phyloP scores from a whole-genome alignment of 116 monocot genomes.

The Thalassia testudinum region DNA sequence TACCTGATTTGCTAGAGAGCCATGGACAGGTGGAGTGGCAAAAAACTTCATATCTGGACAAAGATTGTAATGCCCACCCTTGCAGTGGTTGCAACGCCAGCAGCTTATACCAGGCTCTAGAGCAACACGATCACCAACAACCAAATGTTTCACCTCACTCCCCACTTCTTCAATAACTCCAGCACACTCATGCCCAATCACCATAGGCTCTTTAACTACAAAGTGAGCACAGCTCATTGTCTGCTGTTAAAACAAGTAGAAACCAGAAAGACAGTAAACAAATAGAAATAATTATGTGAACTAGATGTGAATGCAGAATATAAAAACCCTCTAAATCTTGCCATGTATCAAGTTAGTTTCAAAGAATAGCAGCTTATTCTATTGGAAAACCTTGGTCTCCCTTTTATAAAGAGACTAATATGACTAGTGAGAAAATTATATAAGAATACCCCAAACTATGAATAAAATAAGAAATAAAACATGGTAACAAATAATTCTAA shows the following conservation, averaged over 20 bases:
- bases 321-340: too few species aligned
- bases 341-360: too few species aligned
- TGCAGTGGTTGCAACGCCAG: conserved; percentile 68
- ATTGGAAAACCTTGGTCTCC: too few species aligned
- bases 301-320: too few species aligned
- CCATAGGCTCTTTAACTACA: conserved; percentile 92
- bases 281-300: background rate
- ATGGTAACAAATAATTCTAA: too few species aligned
- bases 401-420: too few species aligned
- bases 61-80: conserved; percentile 85
- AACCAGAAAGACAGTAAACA: background rate
- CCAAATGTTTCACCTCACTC: conserved; percentile 49
- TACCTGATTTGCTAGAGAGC: conserved; percentile 88
- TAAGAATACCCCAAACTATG: too few species aligned
- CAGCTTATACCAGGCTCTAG: conserved; percentile 90
- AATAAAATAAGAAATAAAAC: too few species aligned
- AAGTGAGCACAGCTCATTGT: conserved; percentile 63
- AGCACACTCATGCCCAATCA: conserved; percentile 93
- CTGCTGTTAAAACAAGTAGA: conserved; percentile 11
- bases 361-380: too few species aligned
- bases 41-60: conserved; percentile 97
- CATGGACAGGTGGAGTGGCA: conserved; percentile 85
- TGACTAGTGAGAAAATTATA: too few species aligned
- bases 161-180: conserved; percentile 91
- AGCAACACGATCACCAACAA: conserved; percentile 66